Percentiles rank a stretch among this genome's conserved stretches.
Evolutionary conservation across 2,329 filamentous ascomycete genomes (phyloP).

Genomic region (Knoxdaviesia capensis): DNA sequence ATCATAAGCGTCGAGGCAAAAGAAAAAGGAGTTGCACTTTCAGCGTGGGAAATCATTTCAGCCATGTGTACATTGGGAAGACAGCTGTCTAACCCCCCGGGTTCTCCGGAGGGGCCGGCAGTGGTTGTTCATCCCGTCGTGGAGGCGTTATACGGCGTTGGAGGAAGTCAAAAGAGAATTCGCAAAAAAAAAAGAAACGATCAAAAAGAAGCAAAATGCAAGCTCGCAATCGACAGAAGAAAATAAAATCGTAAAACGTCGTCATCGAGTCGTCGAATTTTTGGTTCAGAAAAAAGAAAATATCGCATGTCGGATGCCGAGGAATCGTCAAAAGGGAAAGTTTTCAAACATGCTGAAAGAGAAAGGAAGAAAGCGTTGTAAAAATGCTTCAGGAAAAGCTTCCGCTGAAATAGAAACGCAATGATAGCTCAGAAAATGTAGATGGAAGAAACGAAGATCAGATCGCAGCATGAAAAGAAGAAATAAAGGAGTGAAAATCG

Average conservation of each 20-base stretch:
- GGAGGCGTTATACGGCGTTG: neutral
- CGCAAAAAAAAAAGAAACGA: neutral
- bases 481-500: neutral
- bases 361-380: conserved; percentile 2
- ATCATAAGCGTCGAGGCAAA: no score
- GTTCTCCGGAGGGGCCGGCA: no score
- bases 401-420: no score
- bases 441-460: neutral
- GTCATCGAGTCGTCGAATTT: conserved; percentile 3
- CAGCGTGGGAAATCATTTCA: no score
- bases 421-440: no score
- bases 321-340: neutral
- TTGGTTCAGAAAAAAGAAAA: no score
- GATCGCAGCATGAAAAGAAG: neutral
- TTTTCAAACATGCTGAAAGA: conserved; percentile 2
- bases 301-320: no score
- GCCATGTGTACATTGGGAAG: no score
- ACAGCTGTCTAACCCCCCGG: no score
- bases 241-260: conserved; percentile 3
- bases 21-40: no score
- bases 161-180: neutral
- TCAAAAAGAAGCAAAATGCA: neutral
- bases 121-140: neutral
- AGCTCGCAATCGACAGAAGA: neutral
- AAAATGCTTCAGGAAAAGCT: neutral